phyloP scores from a whole-genome alignment of 1,284 basidiomycete genomes.

The Trametes sp. region DNA sequence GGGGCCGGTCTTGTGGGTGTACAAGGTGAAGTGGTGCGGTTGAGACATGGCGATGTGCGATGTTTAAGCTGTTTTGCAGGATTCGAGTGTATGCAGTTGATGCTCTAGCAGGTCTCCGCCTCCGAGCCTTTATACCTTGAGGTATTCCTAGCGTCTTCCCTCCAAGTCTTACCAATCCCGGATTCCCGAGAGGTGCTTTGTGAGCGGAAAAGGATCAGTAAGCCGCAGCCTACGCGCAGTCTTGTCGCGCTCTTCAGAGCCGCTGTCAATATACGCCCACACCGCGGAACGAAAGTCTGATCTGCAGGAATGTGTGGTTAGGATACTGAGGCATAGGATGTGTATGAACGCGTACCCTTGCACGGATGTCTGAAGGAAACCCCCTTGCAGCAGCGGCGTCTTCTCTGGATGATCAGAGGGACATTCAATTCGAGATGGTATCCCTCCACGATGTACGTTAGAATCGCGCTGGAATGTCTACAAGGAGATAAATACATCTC shows the following conservation, averaged over 20 bases:
- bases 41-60: not conserved
- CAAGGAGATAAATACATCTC: not conserved
- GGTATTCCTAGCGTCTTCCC: too few species aligned
- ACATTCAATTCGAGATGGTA: conserved; percentile 45
- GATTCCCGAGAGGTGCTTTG: too few species aligned
- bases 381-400: conserved; percentile 36
- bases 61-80: too few species aligned
- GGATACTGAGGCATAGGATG: not conserved
- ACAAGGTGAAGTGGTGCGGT: not conserved
- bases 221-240: too few species aligned
- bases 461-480: conserved; percentile 47
- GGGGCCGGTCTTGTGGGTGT: not conserved
- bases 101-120: not conserved
- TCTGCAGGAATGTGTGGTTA: not conserved
- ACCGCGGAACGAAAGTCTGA: not conserved
- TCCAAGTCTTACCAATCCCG: too few species aligned
- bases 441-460: conserved; percentile 43
- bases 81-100: too few species aligned
- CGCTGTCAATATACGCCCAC: not conserved
- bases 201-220: too few species aligned
- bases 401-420: conserved; percentile 36
- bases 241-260: too few species aligned
- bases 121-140: not conserved
- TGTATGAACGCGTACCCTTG: conserved; percentile 33
- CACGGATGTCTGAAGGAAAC: conserved; percentile 41